Base-by-base conservation (phyloP, 2,329 filamentous ascomycete genomes). In the Aspergillus brasiliensis region DNA sequence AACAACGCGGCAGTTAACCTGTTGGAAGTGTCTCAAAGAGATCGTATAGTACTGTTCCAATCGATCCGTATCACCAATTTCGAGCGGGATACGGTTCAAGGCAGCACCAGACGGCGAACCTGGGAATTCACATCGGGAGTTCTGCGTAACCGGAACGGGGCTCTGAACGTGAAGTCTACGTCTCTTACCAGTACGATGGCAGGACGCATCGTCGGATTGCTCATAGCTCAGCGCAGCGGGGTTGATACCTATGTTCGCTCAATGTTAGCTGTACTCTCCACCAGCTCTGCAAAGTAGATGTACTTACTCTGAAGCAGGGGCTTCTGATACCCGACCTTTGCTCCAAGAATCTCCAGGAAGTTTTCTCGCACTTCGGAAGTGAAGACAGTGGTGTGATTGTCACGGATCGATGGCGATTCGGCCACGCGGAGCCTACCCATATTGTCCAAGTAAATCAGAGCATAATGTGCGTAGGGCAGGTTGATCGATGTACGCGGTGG, bases 1-100 rank as follows among this genome's bases (percentile, higher is more conserved):
- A 21, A 82, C 73, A 17, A 75, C 68, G 5, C 78, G 78, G 55
- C 79, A 81, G 54, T 77, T 78, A 42, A 79, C 69, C 60, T 82
- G 80, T 60, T 81, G 78, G 59, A 82, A 75, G 28, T 75, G 70
- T 56, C 75, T 73, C 46, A 81, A 76, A 8, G 75, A 75, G 19
- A 70, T 71, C 51, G 73, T 68, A 57, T 81, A 81, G 63, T 77
- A 82, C 19, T 69, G 62, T 6, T 70, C 62, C 10, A 80, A 66
- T 59, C 73, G 76, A 8, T 73, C 69, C 3, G 65, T 66, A 37
- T 81, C 75, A 28, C 78, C 78, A 25, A 81, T 72, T 34, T 73
- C 69, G 21, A 76, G 65, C 17, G 70, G 63, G 10, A 72, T 62
- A 63, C 70, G 73, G 56, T 73, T 68, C 17, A 56, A 61, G 15